Percentiles rank a stretch among this genome's conserved stretches.
These are phyloP conservation scores for Arthrobotrys conoides DNA, from an alignment of 2,329 filamentous ascomycete species.

Conservation along the genomic window DNA sequence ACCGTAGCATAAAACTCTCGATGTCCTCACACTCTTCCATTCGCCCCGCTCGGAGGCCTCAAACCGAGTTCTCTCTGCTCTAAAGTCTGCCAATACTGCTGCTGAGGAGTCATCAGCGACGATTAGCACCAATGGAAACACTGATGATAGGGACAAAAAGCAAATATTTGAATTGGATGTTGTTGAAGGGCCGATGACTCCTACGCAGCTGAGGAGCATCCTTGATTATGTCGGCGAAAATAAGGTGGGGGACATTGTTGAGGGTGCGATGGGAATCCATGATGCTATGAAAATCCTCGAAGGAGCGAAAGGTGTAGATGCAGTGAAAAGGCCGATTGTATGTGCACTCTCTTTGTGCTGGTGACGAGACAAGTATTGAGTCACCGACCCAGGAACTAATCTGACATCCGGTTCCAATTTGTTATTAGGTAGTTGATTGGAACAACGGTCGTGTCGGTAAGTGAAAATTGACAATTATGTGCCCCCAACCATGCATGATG, in stretches of 20 bases:
- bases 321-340: conserved; percentile 74
- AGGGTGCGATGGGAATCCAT: conserved; percentile 79
- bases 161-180: conserved; percentile 85
- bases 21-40: conserved; percentile 97
- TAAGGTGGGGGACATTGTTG: conserved; percentile 76
- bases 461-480: conserved; percentile 33
- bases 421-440: conserved; percentile 78
- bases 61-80: conserved; percentile 78
- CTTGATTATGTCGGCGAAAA: conserved; percentile 81
- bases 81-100: conserved; percentile 83
- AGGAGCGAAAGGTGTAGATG: conserved; percentile 69
- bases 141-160: conserved; percentile 66
- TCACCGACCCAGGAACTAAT: conserved; percentile 65
- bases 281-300: conserved; percentile 87
- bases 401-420: conserved; percentile 63
- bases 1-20: conserved; percentile 80
- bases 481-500: not conserved
- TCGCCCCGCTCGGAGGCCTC: conserved; percentile 81
- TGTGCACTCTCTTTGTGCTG: not conserved
- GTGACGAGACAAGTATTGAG: too few relatives aligned
- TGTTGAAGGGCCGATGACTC: conserved; percentile 79
- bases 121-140: conserved; percentile 65
- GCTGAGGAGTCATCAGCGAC: conserved; percentile 77
- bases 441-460: conserved; percentile 84
- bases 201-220: conserved; percentile 85